Base-by-base conservation (phyloP, 2,329 filamentous ascomycete genomes). In the Cercospora beticola region DNA sequence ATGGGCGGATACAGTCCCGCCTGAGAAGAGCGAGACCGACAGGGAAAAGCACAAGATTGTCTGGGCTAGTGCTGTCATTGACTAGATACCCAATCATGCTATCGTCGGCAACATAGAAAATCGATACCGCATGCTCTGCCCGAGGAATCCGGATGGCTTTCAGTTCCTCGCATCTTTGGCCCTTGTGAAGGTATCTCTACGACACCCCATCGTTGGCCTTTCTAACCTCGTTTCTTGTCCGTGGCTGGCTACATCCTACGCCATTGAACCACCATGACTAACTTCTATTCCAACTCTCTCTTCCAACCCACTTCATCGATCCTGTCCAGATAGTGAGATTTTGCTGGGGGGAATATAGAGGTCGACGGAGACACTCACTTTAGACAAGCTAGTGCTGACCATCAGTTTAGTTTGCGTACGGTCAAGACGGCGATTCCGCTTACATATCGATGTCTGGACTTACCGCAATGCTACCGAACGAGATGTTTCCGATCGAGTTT, bases 401-500 rank as follows among this genome's bases (percentile, higher is more conserved):
- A 28, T 30, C 33, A 49, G 33, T 43, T 49, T 49, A 62, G 33
- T 49, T 28, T 21, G 49, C 49, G 23, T 23, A 49, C n/a, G 9
- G 40, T 7, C 60, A 28, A 28, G 40, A 43, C 26, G 7, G 16
- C 9, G 40, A 10, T 31, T 14, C 33, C 2, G 60, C 60, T 62
- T 43, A 62, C 60, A 62, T 62, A 36, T 62, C 43, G 60, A 62
- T 31, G 23, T 62, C 60, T 31, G 60, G 60, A 62, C 60, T 62
- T 62, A 62, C 36, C 40, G 40, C 60, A 28, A 62, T 62, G 26
- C 36, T 46, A 7, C 40, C 36, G 23, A 62, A 30, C 2, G 40
- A 46, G 23, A 62, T 62, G 52, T 65, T 65, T 23, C 63, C 62
- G 23, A 64, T 36, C 16, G 26, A 40, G 46, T 64, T 64, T 5